These are phyloP conservation scores for Naganishia kalamii DNA, from an alignment of 768 basidiomycete species.

Conservation along the genomic window DNA sequence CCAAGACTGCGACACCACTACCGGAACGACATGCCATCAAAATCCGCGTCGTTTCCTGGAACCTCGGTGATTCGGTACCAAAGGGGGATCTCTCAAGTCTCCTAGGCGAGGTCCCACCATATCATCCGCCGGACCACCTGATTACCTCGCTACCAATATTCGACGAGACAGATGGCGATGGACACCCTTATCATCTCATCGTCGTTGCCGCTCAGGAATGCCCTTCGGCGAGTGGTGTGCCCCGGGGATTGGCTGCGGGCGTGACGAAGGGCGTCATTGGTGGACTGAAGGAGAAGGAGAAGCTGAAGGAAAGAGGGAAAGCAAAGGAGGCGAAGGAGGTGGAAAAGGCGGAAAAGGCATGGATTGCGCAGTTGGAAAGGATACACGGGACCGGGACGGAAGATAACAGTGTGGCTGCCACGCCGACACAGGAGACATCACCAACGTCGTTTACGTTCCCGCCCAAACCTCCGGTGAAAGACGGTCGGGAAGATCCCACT, in stretches of 20 bases:
- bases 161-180: slow-evolving; percentile 26
- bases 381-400: neutral
- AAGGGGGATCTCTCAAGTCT: slow-evolving; percentile 43
- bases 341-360: slow-evolving; percentile 30
- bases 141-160: slow-evolving; percentile 20
- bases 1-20: neutral
- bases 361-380: slow-evolving; percentile 21
- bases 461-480: neutral
- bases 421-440: slow-evolving; percentile 4
- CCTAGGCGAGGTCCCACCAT: slow-evolving; percentile 37
- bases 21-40: slow-evolving; percentile 35
- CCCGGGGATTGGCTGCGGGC: slow-evolving; percentile 42
- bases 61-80: slow-evolving; percentile 45
- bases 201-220: slow-evolving; percentile 46
- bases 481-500: neutral
- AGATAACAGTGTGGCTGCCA: neutral
- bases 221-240: slow-evolving; percentile 42
- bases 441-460: neutral
- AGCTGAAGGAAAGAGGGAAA: slow-evolving; percentile 19
- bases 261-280: slow-evolving; percentile 40
- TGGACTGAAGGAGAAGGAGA: slow-evolving; percentile 33
- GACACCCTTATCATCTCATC: slow-evolving; percentile 45
- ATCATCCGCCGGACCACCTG: slow-evolving; percentile 30
- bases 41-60: slow-evolving; percentile 44
- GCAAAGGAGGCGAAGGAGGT: slow-evolving; percentile 5